Percentiles rank a stretch among this genome's conserved stretches.
Conservation (phyloP, 768 basidiomycete species). For the Mycena epipterygia region DNA sequence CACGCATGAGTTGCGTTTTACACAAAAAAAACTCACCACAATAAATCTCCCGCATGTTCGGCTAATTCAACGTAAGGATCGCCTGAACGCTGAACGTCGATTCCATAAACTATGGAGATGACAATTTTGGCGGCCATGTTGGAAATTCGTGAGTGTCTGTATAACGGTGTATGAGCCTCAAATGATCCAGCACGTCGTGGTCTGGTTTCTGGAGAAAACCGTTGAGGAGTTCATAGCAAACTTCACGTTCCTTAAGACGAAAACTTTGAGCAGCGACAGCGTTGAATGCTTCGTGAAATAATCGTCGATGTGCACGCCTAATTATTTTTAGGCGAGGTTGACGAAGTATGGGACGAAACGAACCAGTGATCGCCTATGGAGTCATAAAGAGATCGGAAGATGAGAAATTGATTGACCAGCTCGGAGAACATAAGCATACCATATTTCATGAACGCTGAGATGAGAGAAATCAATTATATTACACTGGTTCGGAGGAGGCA, state of each 20-base stretch:
- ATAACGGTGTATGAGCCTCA: slow-evolving; percentile 24
- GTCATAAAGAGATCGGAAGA: too few relatives aligned
- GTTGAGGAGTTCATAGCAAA: slow-evolving; percentile 48
- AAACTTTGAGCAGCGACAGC: too few relatives aligned
- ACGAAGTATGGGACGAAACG: background rate
- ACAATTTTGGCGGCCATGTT: slow-evolving; percentile 58
- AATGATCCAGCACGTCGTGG: slow-evolving; percentile 48
- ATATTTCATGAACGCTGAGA: slow-evolving; percentile 48
- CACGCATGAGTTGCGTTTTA: background rate
- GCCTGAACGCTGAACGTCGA: slow-evolving; percentile 54
- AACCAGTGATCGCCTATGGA: slow-evolving; percentile 27
- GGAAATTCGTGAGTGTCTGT: background rate
- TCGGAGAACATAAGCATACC: slow-evolving; percentile 36
- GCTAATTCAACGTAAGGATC: slow-evolving; percentile 62
- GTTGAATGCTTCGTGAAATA: too few relatives aligned
- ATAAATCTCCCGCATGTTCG: slow-evolving; percentile 58
- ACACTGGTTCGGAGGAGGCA: too few relatives aligned
- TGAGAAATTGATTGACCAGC: background rate
- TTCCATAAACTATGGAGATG: slow-evolving; percentile 62
- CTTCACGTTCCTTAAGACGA: slow-evolving; percentile 45
- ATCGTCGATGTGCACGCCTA: slow-evolving; percentile 60
- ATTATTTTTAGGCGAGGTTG: background rate
- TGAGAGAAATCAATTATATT: background rate
- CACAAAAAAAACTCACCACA: slow-evolving; percentile 40
- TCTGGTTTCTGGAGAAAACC: too few relatives aligned